Conservation (phyloP, 1,284 basidiomycete genomes). For the Ustilago crameri region DNA sequence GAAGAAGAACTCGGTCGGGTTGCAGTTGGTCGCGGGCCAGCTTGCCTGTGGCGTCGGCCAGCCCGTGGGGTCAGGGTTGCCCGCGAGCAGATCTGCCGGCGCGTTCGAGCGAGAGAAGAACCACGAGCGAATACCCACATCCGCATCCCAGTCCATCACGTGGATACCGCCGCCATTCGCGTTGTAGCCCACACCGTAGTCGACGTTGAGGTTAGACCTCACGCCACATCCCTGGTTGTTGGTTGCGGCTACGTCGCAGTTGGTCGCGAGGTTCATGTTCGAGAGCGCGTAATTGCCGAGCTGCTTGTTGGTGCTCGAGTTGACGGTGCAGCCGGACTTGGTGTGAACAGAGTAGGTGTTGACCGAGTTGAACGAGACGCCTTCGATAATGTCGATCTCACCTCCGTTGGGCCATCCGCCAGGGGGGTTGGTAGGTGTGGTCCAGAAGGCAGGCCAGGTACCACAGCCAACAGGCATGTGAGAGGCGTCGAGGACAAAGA, state of each 20-base stretch:
- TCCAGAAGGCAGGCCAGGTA: constrained; percentile 65
- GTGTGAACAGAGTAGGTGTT: constrained; percentile 60
- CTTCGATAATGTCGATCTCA: constrained; percentile 62
- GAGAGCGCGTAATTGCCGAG: constrained; percentile 30
- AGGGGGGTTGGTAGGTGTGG: constrained; percentile 32
- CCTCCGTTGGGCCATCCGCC: constrained; percentile 60
- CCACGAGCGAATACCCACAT: constrained; percentile 72
- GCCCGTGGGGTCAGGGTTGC: constrained; percentile 65
- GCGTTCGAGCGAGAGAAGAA: constrained; percentile 72
- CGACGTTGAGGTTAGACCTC: constrained; percentile 69
- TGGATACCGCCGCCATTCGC: constrained; percentile 74
- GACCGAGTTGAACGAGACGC: constrained; percentile 45
- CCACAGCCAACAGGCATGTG: constrained; percentile 57
- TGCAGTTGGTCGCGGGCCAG: constrained; percentile 71
- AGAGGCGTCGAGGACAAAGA: constrained; percentile 46
- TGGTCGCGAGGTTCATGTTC: constrained; percentile 65
- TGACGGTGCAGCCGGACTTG: constrained; percentile 38
- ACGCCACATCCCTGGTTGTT: constrained; percentile 78
- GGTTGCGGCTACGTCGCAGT: constrained; percentile 74
- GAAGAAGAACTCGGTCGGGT: constrained; percentile 71
- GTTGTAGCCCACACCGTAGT: constrained; percentile 75
- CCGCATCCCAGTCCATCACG: constrained; percentile 34
- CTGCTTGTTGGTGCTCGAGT: constrained; percentile 32
- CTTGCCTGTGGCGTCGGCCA: constrained; percentile 72
- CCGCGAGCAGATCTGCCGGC: constrained; percentile 69